Conservation (phyloP, 2,329 filamentous ascomycete genomes). For the Nemania bipapillata region DNA sequence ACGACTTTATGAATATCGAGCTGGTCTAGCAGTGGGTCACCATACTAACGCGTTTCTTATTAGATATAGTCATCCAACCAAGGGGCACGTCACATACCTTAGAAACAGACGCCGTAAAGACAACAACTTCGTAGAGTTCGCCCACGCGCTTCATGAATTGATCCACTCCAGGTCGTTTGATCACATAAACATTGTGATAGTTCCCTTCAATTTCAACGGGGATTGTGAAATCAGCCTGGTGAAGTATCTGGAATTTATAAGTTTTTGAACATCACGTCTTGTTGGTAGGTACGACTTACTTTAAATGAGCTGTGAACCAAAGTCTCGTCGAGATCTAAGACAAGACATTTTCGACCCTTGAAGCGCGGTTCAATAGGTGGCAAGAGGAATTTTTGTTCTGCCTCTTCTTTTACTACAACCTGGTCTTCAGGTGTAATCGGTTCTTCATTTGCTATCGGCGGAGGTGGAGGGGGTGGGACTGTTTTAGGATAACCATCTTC, state of each 20-base stretch:
- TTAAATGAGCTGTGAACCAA: conserved; percentile 99
- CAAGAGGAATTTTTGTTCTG: conserved; percentile 75
- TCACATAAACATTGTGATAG: conserved; percentile 99
- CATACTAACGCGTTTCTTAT: conserved; percentile 71
- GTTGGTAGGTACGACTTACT: conserved; percentile 62
- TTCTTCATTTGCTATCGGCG: conserved; percentile 53
- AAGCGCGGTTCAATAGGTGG: conserved; percentile 83
- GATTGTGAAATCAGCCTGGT: conserved; percentile 98
- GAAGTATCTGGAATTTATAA: conserved; percentile 75
- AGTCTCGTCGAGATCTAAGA: conserved; percentile 95
- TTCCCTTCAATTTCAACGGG: conserved; percentile 98
- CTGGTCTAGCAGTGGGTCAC: conserved; percentile 94
- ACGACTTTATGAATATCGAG: conserved; percentile 97
- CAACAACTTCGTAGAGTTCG: conserved; percentile 96
- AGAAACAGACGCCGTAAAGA: conserved; percentile 97
- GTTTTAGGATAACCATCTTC: conserved; percentile 56
- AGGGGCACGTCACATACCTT: conserved; percentile 71
- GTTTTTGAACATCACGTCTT: neutral
- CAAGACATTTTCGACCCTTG: conserved; percentile 89
- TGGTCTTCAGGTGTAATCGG: conserved; percentile 53
- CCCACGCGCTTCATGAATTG: conserved; percentile 99
- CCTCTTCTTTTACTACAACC: conserved; percentile 59
- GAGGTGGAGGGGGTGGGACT: conserved; percentile 61
- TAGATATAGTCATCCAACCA: conserved; percentile 31
- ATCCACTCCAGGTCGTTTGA: conserved; percentile 98